phyloP scores from a whole-genome alignment of 768 basidiomycete species.

The Kwoniella heveanensis region DNA sequence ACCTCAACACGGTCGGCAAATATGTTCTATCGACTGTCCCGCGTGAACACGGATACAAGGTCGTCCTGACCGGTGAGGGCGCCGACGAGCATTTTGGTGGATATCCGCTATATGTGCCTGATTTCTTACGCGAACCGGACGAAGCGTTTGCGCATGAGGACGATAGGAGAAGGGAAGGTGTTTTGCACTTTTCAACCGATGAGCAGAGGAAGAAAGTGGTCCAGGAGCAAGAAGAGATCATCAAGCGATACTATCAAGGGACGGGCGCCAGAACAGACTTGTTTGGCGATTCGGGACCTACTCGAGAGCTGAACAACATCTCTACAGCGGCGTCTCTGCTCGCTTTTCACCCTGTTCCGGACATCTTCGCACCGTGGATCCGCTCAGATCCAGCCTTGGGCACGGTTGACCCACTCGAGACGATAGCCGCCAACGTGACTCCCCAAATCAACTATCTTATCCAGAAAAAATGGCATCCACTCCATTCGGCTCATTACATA shows the following conservation, averaged over 20 bases:
- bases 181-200: slow-evolving; percentile 1
- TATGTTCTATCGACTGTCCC: slow-evolving; percentile 41
- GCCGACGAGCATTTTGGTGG: slow-evolving; percentile 50
- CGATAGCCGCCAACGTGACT: slow-evolving; percentile 31
- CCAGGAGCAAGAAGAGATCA: slow-evolving; percentile 4
- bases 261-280: slow-evolving; percentile 2
- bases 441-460: slow-evolving; percentile 22
- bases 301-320: slow-evolving; percentile 11
- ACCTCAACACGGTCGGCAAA: slow-evolving; percentile 50
- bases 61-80: slow-evolving; percentile 52
- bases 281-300: slow-evolving; percentile 5
- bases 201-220: neutral
- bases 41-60: slow-evolving; percentile 43
- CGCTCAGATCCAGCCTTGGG: slow-evolving; percentile 6
- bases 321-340: slow-evolving; percentile 16
- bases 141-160: no score
- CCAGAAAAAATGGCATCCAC: slow-evolving; percentile 42
- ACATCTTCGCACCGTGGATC: slow-evolving; percentile 10
- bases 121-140: slow-evolving; percentile 37
- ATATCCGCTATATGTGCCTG: slow-evolving; percentile 46
- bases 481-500: slow-evolving; percentile 45
- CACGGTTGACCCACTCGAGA: slow-evolving; percentile 28
- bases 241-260: slow-evolving; percentile 3
- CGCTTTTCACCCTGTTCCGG: slow-evolving; percentile 10
- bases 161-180: slow-evolving; percentile 7